Evolutionary conservation across 2,329 filamentous ascomycete genomes (phyloP).

Genomic region (Monilinia aucupariae): DNA sequence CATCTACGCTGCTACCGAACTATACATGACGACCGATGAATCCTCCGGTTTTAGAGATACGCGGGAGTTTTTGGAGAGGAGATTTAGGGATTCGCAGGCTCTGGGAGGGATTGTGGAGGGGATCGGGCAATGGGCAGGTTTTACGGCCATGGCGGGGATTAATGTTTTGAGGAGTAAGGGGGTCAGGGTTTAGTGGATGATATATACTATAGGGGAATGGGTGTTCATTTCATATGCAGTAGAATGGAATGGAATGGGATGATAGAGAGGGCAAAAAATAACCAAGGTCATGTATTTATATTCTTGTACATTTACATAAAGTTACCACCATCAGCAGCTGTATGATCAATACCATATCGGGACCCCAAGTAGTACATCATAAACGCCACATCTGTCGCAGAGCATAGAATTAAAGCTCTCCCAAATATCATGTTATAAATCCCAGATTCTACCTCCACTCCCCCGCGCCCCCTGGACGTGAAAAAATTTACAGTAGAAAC

Average conservation of each 20-base stretch:
- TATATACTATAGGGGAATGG: slow-evolving; percentile 10
- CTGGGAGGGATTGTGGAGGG: slow-evolving; percentile 58
- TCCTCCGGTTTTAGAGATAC: slow-evolving; percentile 72
- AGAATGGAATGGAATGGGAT: not conserved
- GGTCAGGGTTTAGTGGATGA: slow-evolving; percentile 51
- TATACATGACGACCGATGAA: slow-evolving; percentile 90
- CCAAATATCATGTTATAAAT: not conserved
- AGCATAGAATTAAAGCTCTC: not conserved
- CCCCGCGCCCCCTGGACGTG: not conserved
- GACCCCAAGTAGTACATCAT: not conserved
- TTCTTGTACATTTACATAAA: not conserved
- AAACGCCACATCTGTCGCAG: slow-evolving; percentile 4
- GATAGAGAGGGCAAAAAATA: not conserved
- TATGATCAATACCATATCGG: not conserved
- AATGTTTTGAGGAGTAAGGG: slow-evolving; percentile 88
- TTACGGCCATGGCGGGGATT: slow-evolving; percentile 68
- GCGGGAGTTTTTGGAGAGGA: slow-evolving; percentile 69
- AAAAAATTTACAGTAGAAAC: not conserved
- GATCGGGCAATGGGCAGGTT: slow-evolving; percentile 72
- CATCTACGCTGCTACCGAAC: slow-evolving; percentile 73
- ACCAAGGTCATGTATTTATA: slow-evolving; percentile 8
- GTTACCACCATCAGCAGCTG: not conserved
- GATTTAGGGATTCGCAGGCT: slow-evolving; percentile 58
- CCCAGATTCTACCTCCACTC: not conserved
- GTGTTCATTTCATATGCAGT: not conserved